Conservation (phyloP, 2,329 filamentous ascomycete genomes). For the Lachnellula arida region DNA sequence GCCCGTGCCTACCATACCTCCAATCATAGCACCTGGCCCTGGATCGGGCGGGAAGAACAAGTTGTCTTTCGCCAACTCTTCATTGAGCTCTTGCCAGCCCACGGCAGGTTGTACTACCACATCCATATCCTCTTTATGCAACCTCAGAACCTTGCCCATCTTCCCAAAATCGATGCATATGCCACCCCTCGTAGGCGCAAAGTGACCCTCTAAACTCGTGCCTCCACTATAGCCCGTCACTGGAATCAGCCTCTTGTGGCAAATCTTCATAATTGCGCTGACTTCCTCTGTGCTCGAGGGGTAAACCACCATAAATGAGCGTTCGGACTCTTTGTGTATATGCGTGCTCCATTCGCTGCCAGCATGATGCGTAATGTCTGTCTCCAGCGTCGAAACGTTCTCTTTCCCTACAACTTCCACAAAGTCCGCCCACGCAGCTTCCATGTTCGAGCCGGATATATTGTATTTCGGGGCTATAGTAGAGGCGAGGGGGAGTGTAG, state of each 20-base stretch:
- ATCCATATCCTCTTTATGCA: conserved; percentile 76
- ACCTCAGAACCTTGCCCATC: conserved; percentile 74
- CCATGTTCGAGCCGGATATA: conserved; percentile 56
- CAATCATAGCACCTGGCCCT: conserved; percentile 87
- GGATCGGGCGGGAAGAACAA: conserved; percentile 92
- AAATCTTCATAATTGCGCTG: conserved; percentile 82
- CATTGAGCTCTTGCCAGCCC: conserved; percentile 83
- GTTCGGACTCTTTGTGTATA: conserved; percentile 42
- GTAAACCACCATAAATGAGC: conserved; percentile 68
- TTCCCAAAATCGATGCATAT: conserved; percentile 80
- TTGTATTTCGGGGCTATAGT: conserved; percentile 51
- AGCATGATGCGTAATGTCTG: conserved; percentile 52
- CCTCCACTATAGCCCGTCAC: conserved; percentile 85
- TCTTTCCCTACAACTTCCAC: conserved; percentile 58
- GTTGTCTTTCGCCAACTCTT: conserved; percentile 64
- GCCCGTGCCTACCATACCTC: conserved; percentile 76
- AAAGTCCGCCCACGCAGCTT: conserved; percentile 68
- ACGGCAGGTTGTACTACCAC: conserved; percentile 76
- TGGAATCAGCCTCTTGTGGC: conserved; percentile 73
- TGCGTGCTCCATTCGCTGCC: conserved; percentile 62
- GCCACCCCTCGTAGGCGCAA: conserved; percentile 74
- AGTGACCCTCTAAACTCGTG: conserved; percentile 86
- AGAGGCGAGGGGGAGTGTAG: conserved; percentile 54
- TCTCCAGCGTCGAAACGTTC: conserved; percentile 56
- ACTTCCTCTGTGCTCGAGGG: conserved; percentile 78